phyloP scores from a whole-genome alignment of 1,139 yeast species.

The Geotrichum klebahnii region DNA sequence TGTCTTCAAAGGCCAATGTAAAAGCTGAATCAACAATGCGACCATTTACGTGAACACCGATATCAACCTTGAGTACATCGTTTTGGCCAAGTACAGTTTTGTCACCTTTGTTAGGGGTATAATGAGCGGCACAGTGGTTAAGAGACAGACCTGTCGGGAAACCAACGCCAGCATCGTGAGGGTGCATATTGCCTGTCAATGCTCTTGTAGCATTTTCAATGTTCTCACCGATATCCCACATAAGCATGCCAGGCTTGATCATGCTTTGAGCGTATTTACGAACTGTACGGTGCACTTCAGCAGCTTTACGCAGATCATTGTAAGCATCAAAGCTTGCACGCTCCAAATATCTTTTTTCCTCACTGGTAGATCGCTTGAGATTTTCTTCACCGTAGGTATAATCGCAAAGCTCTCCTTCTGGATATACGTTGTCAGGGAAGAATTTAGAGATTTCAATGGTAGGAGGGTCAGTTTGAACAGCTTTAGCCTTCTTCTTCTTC shows the following conservation, averaged over 20 bases:
- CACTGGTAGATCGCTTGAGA: conserved; percentile 73
- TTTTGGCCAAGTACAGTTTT: conserved; percentile 71
- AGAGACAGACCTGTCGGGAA: conserved; percentile 95
- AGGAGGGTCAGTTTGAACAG: conserved; percentile 21
- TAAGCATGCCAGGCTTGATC: conserved; percentile 87
- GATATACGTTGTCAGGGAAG: conserved; percentile 18
- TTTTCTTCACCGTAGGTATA: conserved; percentile 64
- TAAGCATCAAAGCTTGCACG: conserved; percentile 56
- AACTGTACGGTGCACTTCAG: conserved; percentile 91
- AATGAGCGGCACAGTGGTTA: conserved; percentile 95
- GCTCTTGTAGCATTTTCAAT: conserved; percentile 82
- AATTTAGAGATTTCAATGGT: conserved; percentile 19
- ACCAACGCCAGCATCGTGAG: conserved; percentile 77
- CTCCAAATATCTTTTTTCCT: conserved; percentile 77
- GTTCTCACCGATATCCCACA: conserved; percentile 83
- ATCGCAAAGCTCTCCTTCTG: conserved; percentile 40
- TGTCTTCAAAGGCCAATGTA: conserved; percentile 76
- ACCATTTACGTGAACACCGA: conserved; percentile 97
- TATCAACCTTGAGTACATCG: conserved; percentile 94
- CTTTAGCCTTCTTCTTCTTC: conserved; percentile 21
- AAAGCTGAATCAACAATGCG: conserved; percentile 92
- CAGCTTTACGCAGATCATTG: conserved; percentile 92
- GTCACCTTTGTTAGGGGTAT: conserved; percentile 95
- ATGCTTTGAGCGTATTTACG: conserved; percentile 71
- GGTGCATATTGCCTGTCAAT: conserved; percentile 61